phyloP scores from a whole-genome alignment of 2,329 filamentous ascomycete species.

The Claviceps maximensis region DNA sequence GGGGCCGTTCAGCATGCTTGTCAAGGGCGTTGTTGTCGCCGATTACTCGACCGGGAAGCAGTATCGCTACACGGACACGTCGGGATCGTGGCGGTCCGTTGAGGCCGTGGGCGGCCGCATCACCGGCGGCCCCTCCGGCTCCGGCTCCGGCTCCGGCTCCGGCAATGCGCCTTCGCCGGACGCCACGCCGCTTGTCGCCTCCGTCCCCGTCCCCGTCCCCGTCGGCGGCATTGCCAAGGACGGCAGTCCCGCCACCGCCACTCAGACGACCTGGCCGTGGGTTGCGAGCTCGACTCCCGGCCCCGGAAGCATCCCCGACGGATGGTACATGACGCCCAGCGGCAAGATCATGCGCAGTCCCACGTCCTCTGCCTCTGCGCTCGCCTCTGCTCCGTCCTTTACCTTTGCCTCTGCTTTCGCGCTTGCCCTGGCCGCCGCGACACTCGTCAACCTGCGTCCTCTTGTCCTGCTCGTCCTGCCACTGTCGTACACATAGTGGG shows the following conservation, averaged over 20 bases:
- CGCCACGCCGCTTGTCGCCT: conserved; percentile 46
- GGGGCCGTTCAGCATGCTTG: conserved; percentile 77
- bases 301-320: conserved; percentile 51
- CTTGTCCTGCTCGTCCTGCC: conserved; percentile 4
- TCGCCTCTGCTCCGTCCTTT: background rate
- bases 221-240: conserved; percentile 54
- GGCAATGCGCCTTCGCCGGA: conserved; percentile 51
- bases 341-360: conserved; percentile 65
- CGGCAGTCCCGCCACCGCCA: conserved; percentile 36
- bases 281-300: conserved; percentile 40
- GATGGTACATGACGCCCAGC: conserved; percentile 66
- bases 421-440: no score
- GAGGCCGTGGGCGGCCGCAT: conserved; percentile 64
- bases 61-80: conserved; percentile 70
- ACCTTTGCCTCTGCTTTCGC: background rate
- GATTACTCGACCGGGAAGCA: conserved; percentile 88
- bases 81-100: conserved; percentile 73
- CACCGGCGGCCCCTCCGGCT: conserved; percentile 46
- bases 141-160: conserved; percentile 41
- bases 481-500: conserved; percentile 6
- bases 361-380: conserved; percentile 28
- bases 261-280: conserved; percentile 57
- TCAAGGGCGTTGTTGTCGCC: conserved; percentile 61
- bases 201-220: conserved; percentile 45
- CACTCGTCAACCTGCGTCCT: conserved; percentile 9